These are phyloP conservation scores for Chytriomyces sp. DNA, from an alignment of 192 early-diverging fungal genomes.

Conservation along the genomic window DNA sequence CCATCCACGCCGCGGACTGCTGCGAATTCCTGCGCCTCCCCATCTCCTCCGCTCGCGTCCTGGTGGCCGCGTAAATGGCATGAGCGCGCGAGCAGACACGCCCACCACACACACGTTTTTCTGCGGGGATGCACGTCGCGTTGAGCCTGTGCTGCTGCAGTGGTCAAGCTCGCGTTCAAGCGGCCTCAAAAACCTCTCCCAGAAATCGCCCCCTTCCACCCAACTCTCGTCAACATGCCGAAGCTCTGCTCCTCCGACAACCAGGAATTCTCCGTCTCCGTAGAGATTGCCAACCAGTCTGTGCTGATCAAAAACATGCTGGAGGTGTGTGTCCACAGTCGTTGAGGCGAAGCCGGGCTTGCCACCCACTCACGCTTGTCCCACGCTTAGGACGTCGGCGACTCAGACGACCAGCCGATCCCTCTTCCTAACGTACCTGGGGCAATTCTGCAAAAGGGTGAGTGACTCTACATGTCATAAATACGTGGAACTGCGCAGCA, in stretches of 20 bases:
- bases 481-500: neutral
- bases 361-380: neutral
- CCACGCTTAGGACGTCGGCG: conserved; percentile 38
- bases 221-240: conserved; percentile 3
- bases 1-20: too few relatives aligned
- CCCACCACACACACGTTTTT: too few relatives aligned
- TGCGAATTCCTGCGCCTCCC: too few relatives aligned
- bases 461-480: neutral
- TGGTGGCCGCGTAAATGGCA: too few relatives aligned
- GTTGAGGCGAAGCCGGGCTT: neutral
- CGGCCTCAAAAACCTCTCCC: neutral
- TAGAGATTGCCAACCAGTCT: conserved; percentile 60
- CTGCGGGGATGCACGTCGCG: too few relatives aligned
- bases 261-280: conserved; percentile 50
- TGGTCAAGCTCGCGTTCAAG: too few relatives aligned
- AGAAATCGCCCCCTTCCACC: neutral
- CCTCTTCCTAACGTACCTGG: conserved; percentile 91
- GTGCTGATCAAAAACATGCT: conserved; percentile 68
- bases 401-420: conserved; percentile 50
- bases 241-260: conserved; percentile 7
- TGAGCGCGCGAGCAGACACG: too few relatives aligned
- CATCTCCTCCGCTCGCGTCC: too few relatives aligned
- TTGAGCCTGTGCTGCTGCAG: too few relatives aligned
- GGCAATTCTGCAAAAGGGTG: conserved; percentile 76
- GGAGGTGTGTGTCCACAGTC: conserved; percentile 30